A percentile compares a stretch with the other conserved stretches of the same genome.
These are phyloP conservation scores for Withania somnifera DNA, from an alignment of 305 asterid species.

Conservation along the genomic window DNA sequence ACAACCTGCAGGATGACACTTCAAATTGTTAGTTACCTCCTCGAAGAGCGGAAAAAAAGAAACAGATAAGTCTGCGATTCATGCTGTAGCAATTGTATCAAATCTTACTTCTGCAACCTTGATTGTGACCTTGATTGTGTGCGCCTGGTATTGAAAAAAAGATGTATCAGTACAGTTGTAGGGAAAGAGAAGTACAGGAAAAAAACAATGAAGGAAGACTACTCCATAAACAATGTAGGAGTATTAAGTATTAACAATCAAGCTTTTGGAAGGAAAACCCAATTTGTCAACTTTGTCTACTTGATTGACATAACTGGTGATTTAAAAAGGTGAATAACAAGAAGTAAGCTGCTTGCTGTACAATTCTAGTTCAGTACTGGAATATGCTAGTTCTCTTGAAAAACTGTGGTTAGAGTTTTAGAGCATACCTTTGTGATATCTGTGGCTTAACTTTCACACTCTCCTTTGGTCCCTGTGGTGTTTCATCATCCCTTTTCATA, in stretches of 20 bases:
- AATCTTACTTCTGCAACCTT: conserved; percentile 45
- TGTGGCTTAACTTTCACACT: conserved; percentile 43
- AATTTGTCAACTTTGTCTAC: not conserved
- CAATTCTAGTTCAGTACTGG: not conserved
- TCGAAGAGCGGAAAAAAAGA: not conserved
- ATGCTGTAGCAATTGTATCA: not conserved
- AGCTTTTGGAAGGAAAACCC: not conserved
- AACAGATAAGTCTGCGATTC: not conserved
- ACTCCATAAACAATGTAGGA: not conserved
- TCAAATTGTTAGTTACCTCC: not conserved
- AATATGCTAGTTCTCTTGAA: not conserved
- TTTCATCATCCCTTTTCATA: conserved; percentile 37
- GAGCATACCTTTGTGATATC: conserved; percentile 32
- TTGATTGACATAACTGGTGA: not conserved
- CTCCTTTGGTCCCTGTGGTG: conserved; percentile 40
- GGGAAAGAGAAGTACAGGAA: not conserved
- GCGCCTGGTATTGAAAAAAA: conserved; percentile 36
- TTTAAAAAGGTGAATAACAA: not conserved
- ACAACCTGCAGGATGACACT: conserved; percentile 39
- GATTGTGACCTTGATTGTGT: conserved; percentile 36
- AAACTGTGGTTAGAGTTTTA: not conserved
- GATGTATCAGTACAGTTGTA: conserved; percentile 2
- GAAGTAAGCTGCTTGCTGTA: not conserved
- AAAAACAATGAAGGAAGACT: not conserved
- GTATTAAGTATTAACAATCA: not conserved